Conservation (phyloP, 768 basidiomycete species). For the Favolaschia claudopus region DNA sequence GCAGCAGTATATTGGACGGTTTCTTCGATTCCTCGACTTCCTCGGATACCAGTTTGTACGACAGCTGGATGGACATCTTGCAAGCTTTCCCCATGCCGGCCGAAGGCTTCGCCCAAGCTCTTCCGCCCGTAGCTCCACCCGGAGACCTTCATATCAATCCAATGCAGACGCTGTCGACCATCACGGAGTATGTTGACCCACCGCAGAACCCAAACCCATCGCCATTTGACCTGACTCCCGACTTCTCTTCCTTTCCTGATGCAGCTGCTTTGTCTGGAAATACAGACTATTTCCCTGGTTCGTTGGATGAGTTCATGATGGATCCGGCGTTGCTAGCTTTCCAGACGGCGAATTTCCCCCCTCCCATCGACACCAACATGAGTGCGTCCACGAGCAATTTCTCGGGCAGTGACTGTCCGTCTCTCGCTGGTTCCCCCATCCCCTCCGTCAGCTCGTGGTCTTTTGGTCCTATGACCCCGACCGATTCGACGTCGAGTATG, state of each 20-base stretch:
- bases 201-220: background rate
- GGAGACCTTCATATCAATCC: conserved; percentile 10
- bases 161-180: conserved; percentile 2
- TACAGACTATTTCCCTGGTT: background rate
- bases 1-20: background rate
- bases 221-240: conserved; percentile 15
- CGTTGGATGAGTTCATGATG: conserved; percentile 33
- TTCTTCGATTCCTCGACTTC: conserved; percentile 4
- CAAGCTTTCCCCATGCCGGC: conserved; percentile 49
- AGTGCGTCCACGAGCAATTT: conserved; percentile 8
- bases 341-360: conserved; percentile 15
- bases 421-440: conserved; percentile 36
- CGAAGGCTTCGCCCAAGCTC: conserved; percentile 34
- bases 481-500: conserved; percentile 13
- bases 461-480: conserved; percentile 18
- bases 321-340: conserved; percentile 43
- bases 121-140: background rate
- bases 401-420: conserved; percentile 25
- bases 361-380: conserved; percentile 6
- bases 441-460: conserved; percentile 39
- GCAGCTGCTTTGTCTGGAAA: background rate
- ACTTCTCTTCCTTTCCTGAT: conserved; percentile 1
- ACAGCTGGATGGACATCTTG: conserved; percentile 62
- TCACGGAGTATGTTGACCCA: background rate
- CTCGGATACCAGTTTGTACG: conserved; percentile 50